Evolutionary conservation across 441 rosid species (phyloP), one percentile per base, ranked within the genome.

Genomic region (Isatis lusitanica): DNA sequence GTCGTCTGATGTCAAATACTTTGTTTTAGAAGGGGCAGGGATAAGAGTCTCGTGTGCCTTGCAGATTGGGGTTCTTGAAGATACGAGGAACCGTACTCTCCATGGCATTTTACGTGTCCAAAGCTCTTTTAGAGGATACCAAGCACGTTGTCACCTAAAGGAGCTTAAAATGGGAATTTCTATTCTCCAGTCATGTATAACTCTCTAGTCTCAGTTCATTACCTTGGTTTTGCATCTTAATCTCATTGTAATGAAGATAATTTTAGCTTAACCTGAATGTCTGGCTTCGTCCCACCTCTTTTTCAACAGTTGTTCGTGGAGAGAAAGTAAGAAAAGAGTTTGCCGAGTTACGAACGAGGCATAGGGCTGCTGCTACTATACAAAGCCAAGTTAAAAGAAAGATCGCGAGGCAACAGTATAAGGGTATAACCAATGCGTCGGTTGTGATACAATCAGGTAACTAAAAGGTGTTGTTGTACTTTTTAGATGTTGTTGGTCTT

Each of bases 1-100:
- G 52, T 56, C 7, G 33, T 4, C 48, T 66, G 44, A 42, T 39
- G 68, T 65, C 48, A 56, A 18, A 30, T 8, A 33, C 51, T 76
- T 57, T 44, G 3, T 43, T 66, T 66, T 43, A 52, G 26, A 71
- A 61, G 12, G 15, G 2, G 7, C 39, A 77, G 11, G 44, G 30
- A 17, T 66, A 77, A 55, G 1, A 61, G 38, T 13, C 15, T 66
- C 52, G 13, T 77, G 40, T 68, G 65, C 55, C 28, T 57, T 80
- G 75, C 90, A 96, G 99, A 93, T 96, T 75, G 99, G 99, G 38
- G 84, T 90, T 78, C 99, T 96, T 70, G 99, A 96, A 76, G 99
- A 96, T 73, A 91, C 99, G 52, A 90, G 98, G 77, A 93, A 90
- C 80, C 97, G 83, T 50, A 96, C 99, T 33, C 96, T 96, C 62